These are phyloP conservation scores for Ophiostoma pallidulum DNA, from an alignment of 2,329 filamentous ascomycete species.

Conservation along the genomic window DNA sequence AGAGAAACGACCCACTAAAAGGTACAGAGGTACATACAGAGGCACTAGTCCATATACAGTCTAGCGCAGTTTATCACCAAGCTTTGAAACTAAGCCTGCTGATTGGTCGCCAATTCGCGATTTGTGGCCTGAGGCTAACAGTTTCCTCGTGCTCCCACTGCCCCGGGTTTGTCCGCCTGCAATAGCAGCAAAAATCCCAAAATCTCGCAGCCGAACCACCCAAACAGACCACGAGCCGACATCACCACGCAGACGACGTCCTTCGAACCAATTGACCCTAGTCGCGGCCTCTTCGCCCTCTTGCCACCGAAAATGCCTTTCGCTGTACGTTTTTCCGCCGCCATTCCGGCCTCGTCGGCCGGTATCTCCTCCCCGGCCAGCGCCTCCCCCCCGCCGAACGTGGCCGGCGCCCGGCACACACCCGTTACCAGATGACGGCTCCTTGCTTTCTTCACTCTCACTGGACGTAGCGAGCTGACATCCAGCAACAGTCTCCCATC, in stretches of 20 bases:
- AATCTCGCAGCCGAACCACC: constrained; percentile 23
- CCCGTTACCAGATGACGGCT: too few relatives aligned
- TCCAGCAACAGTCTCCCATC: constrained; percentile 33
- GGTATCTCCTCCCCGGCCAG: background rate
- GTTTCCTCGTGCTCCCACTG: background rate
- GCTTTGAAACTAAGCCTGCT: constrained; percentile 15
- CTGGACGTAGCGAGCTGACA: background rate
- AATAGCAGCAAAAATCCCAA: constrained; percentile 12
- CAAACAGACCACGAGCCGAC: too few relatives aligned
- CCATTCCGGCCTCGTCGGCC: background rate
- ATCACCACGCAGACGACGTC: constrained; percentile 10
- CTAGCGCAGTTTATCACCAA: background rate
- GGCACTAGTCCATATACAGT: background rate
- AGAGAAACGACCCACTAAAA: background rate
- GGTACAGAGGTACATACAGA: background rate
- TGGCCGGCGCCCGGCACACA: too few relatives aligned
- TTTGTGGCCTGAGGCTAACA: constrained; percentile 21
- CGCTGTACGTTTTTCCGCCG: constrained; percentile 19
- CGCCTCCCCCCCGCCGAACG: too few relatives aligned
- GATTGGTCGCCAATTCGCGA: constrained; percentile 10
- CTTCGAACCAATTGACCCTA: constrained; percentile 10
- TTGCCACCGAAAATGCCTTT: constrained; percentile 22
- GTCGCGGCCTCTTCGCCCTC: background rate
- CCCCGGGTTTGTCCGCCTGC: constrained; percentile 24
- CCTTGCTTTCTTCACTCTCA: too few relatives aligned